Conservation (phyloP, 148 eudicot genomes). For the Camellia japonica region DNA sequence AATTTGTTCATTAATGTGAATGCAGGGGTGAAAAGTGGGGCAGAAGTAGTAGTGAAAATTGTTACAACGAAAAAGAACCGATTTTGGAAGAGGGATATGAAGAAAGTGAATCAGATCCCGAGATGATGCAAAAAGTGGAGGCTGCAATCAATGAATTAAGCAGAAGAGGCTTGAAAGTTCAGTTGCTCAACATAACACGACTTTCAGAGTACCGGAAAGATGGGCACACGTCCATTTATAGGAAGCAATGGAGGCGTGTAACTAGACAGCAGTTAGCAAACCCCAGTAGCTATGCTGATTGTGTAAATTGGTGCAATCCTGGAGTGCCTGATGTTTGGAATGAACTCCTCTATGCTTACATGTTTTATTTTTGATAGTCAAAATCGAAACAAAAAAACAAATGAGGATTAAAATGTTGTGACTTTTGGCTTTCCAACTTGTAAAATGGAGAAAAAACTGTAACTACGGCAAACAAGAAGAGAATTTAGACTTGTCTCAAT, state of each 20-base stretch:
- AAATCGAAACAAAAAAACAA: background rate
- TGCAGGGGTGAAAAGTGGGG: slow-evolving; percentile 21
- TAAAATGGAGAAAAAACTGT: no score
- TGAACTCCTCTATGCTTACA: slow-evolving; percentile 9
- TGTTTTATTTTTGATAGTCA: background rate
- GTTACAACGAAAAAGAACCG: slow-evolving; percentile 13
- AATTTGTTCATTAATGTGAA: no score
- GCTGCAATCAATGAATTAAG: background rate
- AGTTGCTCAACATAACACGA: slow-evolving; percentile 8
- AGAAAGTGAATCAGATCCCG: background rate
- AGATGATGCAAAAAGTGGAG: background rate
- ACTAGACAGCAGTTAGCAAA: background rate
- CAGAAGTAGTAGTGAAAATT: background rate
- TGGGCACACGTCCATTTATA: slow-evolving; percentile 14
- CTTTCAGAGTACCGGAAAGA: slow-evolving; percentile 16
- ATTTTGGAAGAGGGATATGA: background rate
- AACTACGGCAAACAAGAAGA: no score
- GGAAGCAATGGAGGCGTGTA: background rate
- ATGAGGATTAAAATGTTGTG: no score
- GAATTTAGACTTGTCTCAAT: no score
- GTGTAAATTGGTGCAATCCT: slow-evolving; percentile 12
- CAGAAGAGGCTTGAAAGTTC: background rate
- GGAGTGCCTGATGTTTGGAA: slow-evolving; percentile 24
- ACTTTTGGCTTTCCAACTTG: no score
- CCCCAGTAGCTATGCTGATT: slow-evolving; percentile 7